Conservation (phyloP, 179 eudicot species). For the Spergularia azorica region DNA sequence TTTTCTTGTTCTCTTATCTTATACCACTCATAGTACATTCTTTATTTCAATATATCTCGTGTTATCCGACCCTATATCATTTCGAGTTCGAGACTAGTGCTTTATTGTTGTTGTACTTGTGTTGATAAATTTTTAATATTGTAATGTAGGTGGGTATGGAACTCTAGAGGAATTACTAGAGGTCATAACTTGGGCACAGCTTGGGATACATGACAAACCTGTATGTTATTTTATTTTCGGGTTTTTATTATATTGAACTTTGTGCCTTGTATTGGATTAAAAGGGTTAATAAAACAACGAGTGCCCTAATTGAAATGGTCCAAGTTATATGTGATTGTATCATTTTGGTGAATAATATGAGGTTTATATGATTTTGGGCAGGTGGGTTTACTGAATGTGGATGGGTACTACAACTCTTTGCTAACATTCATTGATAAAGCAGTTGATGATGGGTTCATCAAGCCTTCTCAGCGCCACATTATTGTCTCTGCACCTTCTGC, state of each 20-base stretch:
- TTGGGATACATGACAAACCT: constrained; percentile 82
- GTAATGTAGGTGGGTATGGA: constrained; percentile 69
- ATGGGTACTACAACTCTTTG: constrained; percentile 75
- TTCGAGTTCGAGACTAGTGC: not conserved
- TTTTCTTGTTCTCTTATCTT: not conserved
- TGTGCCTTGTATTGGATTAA: not conserved
- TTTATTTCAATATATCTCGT: not conserved
- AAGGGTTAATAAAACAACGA: too few species aligned
- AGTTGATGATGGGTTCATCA: constrained; percentile 87
- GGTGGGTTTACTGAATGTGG: constrained; percentile 91
- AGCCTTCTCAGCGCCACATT: constrained; percentile 77
- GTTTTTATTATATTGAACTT: not conserved
- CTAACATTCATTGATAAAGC: constrained; percentile 84
- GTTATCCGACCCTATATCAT: not conserved
- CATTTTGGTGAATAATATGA: too few species aligned
- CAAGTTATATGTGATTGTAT: too few species aligned
- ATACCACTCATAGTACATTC: not conserved
- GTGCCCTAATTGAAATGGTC: constrained; percentile 7
- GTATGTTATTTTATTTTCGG: constrained; percentile 42
- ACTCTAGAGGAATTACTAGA: constrained; percentile 77
- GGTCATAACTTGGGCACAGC: constrained; percentile 85
- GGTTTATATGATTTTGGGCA: constrained; percentile 23
- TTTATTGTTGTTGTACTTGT: too few species aligned
- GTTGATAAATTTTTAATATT: too few species aligned
- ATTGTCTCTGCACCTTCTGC: constrained; percentile 82